Conservation (phyloP, 345 rosid species). For the Lepidium didymum region DNA sequence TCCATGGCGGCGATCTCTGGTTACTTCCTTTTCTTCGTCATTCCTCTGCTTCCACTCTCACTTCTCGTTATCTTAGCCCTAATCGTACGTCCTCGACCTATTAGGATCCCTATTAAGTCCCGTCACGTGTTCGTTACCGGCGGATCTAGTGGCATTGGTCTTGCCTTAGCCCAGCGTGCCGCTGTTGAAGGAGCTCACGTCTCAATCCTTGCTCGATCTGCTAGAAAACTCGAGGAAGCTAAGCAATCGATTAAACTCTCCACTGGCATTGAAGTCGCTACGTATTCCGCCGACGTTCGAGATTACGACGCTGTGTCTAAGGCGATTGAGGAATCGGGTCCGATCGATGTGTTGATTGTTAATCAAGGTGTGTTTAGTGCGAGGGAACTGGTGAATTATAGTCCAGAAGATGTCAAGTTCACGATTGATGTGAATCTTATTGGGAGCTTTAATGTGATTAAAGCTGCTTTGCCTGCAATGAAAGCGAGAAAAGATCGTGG, state of each 20-base stretch:
- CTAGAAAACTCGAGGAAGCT: slow-evolving; percentile 59
- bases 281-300: slow-evolving; percentile 68
- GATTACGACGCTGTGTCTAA: slow-evolving; percentile 48
- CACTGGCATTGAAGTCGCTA: slow-evolving; percentile 64
- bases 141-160: slow-evolving; percentile 87
- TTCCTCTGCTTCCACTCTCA: slow-evolving; percentile 36
- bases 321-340: slow-evolving; percentile 52
- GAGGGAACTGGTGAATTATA: slow-evolving; percentile 54
- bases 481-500: slow-evolving; percentile 42
- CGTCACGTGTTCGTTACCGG: slow-evolving; percentile 90
- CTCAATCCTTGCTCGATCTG: slow-evolving; percentile 67
- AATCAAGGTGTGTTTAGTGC: slow-evolving; percentile 73
- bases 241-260: slow-evolving; percentile 47
- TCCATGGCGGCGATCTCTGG: slow-evolving; percentile 20
- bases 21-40: slow-evolving; percentile 29
- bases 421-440: slow-evolving; percentile 74
- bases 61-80: slow-evolving; percentile 40
- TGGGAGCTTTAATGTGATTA: slow-evolving; percentile 76
- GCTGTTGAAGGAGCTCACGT: slow-evolving; percentile 66
- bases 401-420: slow-evolving; percentile 59
- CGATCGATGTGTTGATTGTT: slow-evolving; percentile 68
- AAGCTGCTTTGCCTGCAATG: slow-evolving; percentile 79
- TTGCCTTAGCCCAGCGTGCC: slow-evolving; percentile 69
- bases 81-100: slow-evolving; percentile 54
- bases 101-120: slow-evolving; percentile 51